Percentiles rank a stretch among this genome's conserved stretches.
Conservation (phyloP, 306 rosid species). For the Rosa chinensis region DNA sequence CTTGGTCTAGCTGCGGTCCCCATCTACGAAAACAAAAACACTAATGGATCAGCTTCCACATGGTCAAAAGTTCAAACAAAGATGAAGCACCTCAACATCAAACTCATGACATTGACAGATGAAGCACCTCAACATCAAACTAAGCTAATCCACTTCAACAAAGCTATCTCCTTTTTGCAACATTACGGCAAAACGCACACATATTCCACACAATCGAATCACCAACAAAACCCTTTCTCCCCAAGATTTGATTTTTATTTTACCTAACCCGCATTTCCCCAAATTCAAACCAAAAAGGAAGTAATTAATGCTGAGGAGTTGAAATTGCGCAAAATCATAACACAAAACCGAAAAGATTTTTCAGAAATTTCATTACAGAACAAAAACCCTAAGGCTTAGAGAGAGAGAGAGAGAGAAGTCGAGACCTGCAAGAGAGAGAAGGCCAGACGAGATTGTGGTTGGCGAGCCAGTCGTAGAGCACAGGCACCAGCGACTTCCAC, state of each 20-base stretch:
- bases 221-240: not conserved
- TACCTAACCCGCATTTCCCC: conserved; percentile 13
- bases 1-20: conserved; percentile 77
- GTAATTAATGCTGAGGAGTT: not conserved
- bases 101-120: not conserved
- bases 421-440: conserved; percentile 88
- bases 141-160: not conserved
- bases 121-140: not conserved
- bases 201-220: not conserved
- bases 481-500: conserved; percentile 85
- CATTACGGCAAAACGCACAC: not conserved
- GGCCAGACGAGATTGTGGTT: conserved; percentile 99
- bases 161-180: not conserved
- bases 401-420: not conserved
- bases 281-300: not conserved
- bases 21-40: conserved; percentile 47
- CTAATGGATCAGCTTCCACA: conserved; percentile 1
- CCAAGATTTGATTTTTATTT: not conserved
- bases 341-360: not conserved
- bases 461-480: conserved; percentile 93
- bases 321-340: not conserved
- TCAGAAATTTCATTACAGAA: not conserved
- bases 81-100: not conserved
- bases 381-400: conserved; percentile 20
- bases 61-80: not conserved